Base-by-base conservation (phyloP, 352 stramenopile species). In the Pythium dissotocum region DNA sequence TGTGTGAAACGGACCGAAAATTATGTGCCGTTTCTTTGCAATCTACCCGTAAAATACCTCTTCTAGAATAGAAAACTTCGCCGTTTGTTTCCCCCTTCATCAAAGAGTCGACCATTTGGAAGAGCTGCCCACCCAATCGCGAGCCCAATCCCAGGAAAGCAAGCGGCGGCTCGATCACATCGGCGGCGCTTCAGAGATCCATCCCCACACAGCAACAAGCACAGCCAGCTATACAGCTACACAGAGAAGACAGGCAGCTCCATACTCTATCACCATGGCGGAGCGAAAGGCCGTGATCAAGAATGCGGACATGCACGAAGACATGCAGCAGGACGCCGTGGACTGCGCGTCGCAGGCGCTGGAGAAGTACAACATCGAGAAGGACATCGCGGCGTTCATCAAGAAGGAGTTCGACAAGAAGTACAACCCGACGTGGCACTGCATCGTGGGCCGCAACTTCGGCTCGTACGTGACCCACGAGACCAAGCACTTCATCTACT, bases 321-420 rank as follows among this genome's bases (percentile, higher is more conserved):
- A 99, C 75, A 99, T 99, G 97, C 98, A 99, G 81, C 97, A 99
- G 87, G 97, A 99, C 80, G 97, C 97, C 38, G 97, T 99, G 48
- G 98, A 99, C 85, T 98, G 95, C 67, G 97, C 98, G 53, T 99
- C 97, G 58, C 94, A 99, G 76, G 98, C 98, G 66, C 87, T 99
- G 32, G 96, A 98, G 69, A 99, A 99, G 81, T 99, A 99, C 90
- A 99, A 99, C 83, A 99, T 99, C 73, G 97, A 99, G 80, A 99
- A 97, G 76, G 91, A 98, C 67, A 97, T 98, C 63, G 91, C 93
- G 52, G 90, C 93, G 40, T 94, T 94, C 66, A 97, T 98, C 74
- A 97, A 97, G 81, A 95, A 95, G 65, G 85, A 96, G 56, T 98
- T 98, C 68, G 92, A 98, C 84, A 93, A 95, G 79, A 94, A 96